Conservation (phyloP, 2,329 filamentous ascomycete species). For the Colletotrichum simmondsii region DNA sequence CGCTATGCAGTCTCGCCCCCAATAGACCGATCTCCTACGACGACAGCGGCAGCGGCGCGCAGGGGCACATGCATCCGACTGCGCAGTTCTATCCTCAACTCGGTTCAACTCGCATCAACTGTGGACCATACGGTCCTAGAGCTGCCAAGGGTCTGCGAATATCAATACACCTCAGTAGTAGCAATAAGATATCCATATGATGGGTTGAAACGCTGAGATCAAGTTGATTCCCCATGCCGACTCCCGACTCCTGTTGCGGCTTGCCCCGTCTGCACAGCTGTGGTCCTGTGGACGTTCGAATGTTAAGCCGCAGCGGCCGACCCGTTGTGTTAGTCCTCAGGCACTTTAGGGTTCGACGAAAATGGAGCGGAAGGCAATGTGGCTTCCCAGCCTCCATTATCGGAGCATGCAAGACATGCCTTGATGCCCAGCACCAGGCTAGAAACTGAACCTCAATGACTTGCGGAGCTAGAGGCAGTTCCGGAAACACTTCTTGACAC, state of each 20-base stretch:
- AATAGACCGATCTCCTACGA: slow-evolving; percentile 19
- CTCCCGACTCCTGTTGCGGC: slow-evolving; percentile 4
- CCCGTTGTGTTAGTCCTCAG: neutral
- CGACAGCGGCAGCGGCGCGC: slow-evolving; percentile 20
- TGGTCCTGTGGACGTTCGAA: neutral
- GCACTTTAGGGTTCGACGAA: slow-evolving; percentile 25
- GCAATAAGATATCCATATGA: neutral
- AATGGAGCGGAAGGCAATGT: slow-evolving; percentile 30
- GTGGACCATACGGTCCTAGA: slow-evolving; percentile 16
- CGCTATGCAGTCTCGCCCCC: slow-evolving; percentile 12
- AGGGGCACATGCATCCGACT: slow-evolving; percentile 25
- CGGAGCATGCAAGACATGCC: slow-evolving; percentile 29
- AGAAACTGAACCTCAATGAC: neutral
- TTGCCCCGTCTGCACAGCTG: slow-evolving; percentile 1
- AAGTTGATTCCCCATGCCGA: slow-evolving; percentile 5
- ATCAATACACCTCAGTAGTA: neutral
- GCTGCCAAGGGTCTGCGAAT: slow-evolving; percentile 1
- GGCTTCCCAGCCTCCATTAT: slow-evolving; percentile 30
- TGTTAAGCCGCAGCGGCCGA: slow-evolving; percentile 17
- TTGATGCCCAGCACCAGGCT: slow-evolving; percentile 12
- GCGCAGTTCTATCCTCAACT: slow-evolving; percentile 27
- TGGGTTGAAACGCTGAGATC: slow-evolving; percentile 11
- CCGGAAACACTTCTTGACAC: slow-evolving; percentile 10
- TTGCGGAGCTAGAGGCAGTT: slow-evolving; percentile 12
- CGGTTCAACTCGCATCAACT: slow-evolving; percentile 21